phyloP scores from a whole-genome alignment of 2,329 filamentous ascomycete genomes.

The Apiospora marii region DNA sequence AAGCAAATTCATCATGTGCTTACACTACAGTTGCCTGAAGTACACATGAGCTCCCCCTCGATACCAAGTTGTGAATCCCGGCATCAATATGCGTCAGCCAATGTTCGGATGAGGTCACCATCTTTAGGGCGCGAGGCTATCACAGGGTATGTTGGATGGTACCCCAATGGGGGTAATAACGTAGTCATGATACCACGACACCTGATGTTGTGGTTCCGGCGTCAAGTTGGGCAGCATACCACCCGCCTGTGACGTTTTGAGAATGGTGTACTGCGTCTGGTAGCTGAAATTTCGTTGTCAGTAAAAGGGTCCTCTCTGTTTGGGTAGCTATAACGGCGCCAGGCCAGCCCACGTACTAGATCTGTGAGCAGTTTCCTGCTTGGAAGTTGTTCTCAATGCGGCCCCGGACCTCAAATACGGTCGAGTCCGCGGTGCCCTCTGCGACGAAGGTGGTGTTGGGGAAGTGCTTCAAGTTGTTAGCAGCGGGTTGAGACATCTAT shows the following conservation, averaged over 20 bases:
- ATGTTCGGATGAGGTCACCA: not conserved
- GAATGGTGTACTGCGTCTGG: constrained; percentile 29
- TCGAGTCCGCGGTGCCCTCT: constrained; percentile 25
- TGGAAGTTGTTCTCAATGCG: constrained; percentile 28
- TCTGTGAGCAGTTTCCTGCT: constrained; percentile 29
- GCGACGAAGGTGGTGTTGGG: constrained; percentile 30
- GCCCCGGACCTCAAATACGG: constrained; percentile 28
- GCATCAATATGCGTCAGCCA: not conserved
- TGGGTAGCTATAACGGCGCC: not conserved
- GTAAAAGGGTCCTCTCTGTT: not conserved
- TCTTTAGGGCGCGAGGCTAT: constrained; percentile 10
- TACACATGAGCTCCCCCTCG: not conserved
- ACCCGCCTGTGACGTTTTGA: constrained; percentile 27
- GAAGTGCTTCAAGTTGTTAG: constrained; percentile 26
- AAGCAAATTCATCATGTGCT: too few relatives aligned
- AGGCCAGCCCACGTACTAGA: constrained; percentile 23
- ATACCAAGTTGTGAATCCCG: not conserved
- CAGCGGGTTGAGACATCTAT: not conserved
- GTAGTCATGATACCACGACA: constrained; percentile 29
- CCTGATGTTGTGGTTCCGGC: constrained; percentile 26
- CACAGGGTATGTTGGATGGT: constrained; percentile 27
- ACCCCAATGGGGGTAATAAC: constrained; percentile 22
- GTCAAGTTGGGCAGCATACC: constrained; percentile 26
- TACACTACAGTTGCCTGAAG: too few relatives aligned
- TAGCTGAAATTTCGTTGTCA: constrained; percentile 21